These are phyloP conservation scores for Melaleuca alternifolia DNA, from an alignment of 345 rosid species.

Conservation along the genomic window DNA sequence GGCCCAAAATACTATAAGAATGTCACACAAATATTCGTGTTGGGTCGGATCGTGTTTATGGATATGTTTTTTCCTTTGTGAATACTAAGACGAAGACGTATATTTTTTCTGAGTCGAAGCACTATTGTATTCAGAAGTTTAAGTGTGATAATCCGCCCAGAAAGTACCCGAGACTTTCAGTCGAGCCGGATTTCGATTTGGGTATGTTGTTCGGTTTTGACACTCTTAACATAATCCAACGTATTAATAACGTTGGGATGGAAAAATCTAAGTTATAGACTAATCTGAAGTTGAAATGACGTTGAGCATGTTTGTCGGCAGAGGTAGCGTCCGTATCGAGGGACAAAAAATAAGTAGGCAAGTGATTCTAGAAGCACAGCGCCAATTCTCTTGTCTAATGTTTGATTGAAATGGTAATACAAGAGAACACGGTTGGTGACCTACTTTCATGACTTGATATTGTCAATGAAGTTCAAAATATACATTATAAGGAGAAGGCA, in stretches of 20 bases:
- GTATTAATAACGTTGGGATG: neutral
- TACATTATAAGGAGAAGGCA: too few species aligned
- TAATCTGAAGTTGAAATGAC: neutral
- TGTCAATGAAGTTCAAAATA: neutral
- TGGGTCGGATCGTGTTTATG: too few species aligned
- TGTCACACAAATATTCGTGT: too few species aligned
- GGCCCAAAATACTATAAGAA: too few species aligned
- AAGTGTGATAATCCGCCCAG: too few species aligned
- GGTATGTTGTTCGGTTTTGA: too few species aligned
- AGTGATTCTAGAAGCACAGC: neutral
- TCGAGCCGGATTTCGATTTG: too few species aligned
- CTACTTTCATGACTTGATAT: neutral
- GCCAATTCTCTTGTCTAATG: neutral
- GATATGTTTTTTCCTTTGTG: too few species aligned
- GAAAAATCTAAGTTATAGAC: neutral
- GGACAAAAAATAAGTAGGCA: neutral
- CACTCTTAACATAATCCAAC: neutral
- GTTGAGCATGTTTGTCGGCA: neutral
- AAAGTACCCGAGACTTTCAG: too few species aligned
- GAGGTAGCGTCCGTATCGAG: neutral
- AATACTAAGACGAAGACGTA: too few species aligned
- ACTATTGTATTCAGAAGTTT: too few species aligned
- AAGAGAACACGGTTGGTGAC: neutral
- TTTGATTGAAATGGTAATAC: neutral
- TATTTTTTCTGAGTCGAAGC: too few species aligned